These are phyloP conservation scores for Kodamaea derodonti DNA, from an alignment of 1,139 yeast species.

Conservation along the genomic window DNA sequence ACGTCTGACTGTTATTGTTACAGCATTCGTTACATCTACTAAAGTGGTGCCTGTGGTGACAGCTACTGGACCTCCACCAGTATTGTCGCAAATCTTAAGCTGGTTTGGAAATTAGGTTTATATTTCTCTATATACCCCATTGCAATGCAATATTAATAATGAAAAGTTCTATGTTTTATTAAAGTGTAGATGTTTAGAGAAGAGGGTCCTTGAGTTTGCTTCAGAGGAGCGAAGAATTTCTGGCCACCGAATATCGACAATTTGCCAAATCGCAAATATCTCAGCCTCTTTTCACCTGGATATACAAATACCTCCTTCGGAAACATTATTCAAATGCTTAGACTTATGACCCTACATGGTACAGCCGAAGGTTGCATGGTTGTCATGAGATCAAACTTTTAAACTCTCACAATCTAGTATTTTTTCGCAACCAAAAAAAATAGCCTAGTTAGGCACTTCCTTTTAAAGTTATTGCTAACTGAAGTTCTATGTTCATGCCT, in stretches of 20 bases:
- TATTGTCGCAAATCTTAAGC: constrained; percentile 5
- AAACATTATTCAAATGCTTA: no score
- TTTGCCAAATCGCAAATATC: no score
- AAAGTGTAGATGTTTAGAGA: no score
- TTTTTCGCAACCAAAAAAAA: constrained; percentile 1
- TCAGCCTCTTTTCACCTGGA: no score
- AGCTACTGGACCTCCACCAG: constrained; percentile 6
- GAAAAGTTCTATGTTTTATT: neutral
- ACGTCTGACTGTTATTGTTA: constrained; percentile 8
- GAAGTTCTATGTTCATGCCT: constrained; percentile 35
- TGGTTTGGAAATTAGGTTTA: constrained; percentile 2
- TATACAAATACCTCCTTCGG: no score
- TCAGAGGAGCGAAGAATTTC: no score
- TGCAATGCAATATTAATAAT: neutral
- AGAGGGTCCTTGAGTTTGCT: no score
- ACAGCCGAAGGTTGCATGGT: no score
- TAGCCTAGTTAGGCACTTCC: constrained; percentile 1
- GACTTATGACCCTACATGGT: no score
- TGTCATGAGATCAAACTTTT: no score
- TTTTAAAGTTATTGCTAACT: constrained; percentile 11
- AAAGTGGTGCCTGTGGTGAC: constrained; percentile 2
- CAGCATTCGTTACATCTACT: constrained; percentile 7
- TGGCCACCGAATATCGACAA: no score
- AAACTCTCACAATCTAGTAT: no score
- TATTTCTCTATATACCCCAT: neutral